Evolutionary conservation across 2,329 filamentous ascomycete genomes (phyloP), one percentile per base, ranked within the genome.

Genomic region (Cladosporium sphaerospermum): DNA sequence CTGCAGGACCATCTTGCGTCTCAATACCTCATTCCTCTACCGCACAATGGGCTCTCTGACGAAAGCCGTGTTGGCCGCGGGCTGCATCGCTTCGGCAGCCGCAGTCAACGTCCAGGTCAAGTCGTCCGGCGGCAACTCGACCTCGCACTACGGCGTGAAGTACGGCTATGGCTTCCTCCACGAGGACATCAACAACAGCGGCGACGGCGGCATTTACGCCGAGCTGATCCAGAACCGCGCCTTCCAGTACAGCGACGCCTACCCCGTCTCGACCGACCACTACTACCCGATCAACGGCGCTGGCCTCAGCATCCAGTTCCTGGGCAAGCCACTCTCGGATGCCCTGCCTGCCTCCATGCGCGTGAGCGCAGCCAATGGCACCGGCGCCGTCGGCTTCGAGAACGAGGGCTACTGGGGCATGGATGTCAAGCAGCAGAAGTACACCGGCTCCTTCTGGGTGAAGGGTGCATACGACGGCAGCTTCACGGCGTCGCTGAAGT

Each of bases 181-280:
- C 23, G 31, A 64, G 59, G 66, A 68, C 53, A 68, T 68, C 59
- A 68, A 67, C 54, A 81, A 86, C 65, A 84, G 81, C 2, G 84
- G 85, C 2, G 85, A 89, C 62, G 85, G 85, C 18, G 85, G 85
- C 4, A 79, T 88, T 57, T 88, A 89, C 64, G 85, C 82, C 45
- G 84, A 89, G 63, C 68, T 89, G 53, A 79, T 89, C 53, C 78
- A 77, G 48, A 89, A 89, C 67, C 78, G 84, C 45, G 85, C 84
- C 9, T 88, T 89, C 62, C 85, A 89, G 66, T 57, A 54, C 33
- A 53, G 46, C 43, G 54, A 56, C 53, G 51, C 59, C 49, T 63
- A 55, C 50, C 57, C 61, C 1, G 56, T 62, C 32, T 50, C 44
- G 32, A 54, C 58, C 9, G 45, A 53, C 16, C 56, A 45, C 16